Evolutionary conservation across 2,329 filamentous ascomycete species (phyloP), one percentile per base, ranked within the genome.

Genomic region (Monilinia aucupariae): DNA sequence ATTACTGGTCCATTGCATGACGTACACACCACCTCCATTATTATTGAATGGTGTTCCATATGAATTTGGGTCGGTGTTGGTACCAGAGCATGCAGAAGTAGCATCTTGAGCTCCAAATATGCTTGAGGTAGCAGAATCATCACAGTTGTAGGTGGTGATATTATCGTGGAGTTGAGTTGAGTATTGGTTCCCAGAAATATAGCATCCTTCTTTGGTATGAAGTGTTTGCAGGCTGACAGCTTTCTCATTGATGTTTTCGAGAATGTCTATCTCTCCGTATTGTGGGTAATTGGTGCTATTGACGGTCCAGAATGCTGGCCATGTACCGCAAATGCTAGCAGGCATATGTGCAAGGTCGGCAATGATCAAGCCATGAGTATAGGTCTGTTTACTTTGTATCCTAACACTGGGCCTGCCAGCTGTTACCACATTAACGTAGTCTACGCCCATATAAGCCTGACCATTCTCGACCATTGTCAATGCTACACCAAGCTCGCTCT

Each of bases 301-400:
- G 91, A 92, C 3, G 77, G 74, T 59, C 82, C 79, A 63, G 82
- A 86, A 74, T 85, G 88, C 62, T 34, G 84, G 84, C 84, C 89
- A 91, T 32, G 83, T 81, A 30, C 89, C 89, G 67, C 85, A 91
- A 90, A 69, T 91, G 91, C 4, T 78, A 74, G 59, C 82, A 78
- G 64, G 83, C 86, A 74, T 85, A 88, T 63, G 85, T 83, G 30
- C 92, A 75, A 30, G 88, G 82, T 55, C 92, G 30, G 87, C 78
- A 55, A 91, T 85, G 67, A 91, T 83, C 10, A 91, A 79, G 0
- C 86, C 88, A 67, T 85, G 79, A 41, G 80, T 82, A 73, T 85
- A 91, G 3, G 78, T 74, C 53, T 82, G 78, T 61, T 82, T 85
- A 74, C 85, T 88, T 60, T 85, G 82, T 22, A 91, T 74, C n/a